phyloP scores from a whole-genome alignment of 2,329 filamentous ascomycete genomes.

The Pestalotiopsis sp. region DNA sequence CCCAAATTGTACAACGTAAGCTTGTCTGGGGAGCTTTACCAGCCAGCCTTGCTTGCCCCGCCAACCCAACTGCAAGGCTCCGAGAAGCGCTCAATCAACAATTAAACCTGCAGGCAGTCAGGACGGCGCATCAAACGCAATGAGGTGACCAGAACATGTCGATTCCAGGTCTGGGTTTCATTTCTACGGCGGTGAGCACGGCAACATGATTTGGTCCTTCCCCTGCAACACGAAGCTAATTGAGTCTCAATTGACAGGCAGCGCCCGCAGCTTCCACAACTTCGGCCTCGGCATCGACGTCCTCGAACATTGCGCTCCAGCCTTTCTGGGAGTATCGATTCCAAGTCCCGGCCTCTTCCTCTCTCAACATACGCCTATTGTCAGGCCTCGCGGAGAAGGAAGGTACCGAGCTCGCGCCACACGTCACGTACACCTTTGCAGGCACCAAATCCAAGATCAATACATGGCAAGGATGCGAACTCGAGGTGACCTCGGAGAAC shows the following conservation, averaged over 20 bases:
- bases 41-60: constrained; percentile 4
- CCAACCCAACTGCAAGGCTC: constrained; percentile 9
- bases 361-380: constrained; percentile 62
- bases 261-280: constrained; percentile 29
- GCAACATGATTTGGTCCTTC: background rate
- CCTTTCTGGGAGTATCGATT: constrained; percentile 80
- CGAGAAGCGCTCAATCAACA: background rate
- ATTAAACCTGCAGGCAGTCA: background rate
- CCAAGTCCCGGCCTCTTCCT: constrained; percentile 60
- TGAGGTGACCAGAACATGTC: constrained; percentile 55
- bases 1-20: no score
- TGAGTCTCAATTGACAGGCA: constrained; percentile 17
- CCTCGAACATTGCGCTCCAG: constrained; percentile 55
- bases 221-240: background rate
- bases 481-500: constrained; percentile 70
- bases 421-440: constrained; percentile 78
- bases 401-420: constrained; percentile 86
- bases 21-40: no score
- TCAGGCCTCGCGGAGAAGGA: constrained; percentile 90
- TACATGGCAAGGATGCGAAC: constrained; percentile 87
- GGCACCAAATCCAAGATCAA: constrained; percentile 86
- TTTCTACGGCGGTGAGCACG: constrained; percentile 58
- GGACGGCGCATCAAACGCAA: background rate
- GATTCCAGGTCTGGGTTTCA: constrained; percentile 74
- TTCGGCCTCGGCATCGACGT: constrained; percentile 38